Evolutionary conservation across 768 basidiomycete species (phyloP).

Genomic region (Kwoniella dejecticola): DNA sequence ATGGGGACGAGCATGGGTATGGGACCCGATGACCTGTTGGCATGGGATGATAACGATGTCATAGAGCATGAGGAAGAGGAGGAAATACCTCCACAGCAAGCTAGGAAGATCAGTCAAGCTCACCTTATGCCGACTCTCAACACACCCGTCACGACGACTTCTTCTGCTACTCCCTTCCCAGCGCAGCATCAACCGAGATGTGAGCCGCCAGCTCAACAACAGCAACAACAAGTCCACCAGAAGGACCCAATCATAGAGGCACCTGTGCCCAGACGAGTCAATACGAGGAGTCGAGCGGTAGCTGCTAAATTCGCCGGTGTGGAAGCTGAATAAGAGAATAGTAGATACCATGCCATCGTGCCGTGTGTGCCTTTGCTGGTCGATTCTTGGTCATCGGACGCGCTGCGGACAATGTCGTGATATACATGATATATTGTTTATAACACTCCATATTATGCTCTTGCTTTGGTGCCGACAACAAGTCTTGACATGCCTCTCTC

Average conservation of each 20-base stretch:
- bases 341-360: too few relatives aligned
- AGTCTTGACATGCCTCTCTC: too few relatives aligned
- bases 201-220: neutral
- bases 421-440: too few relatives aligned
- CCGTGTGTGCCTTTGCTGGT: too few relatives aligned
- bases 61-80: conserved; percentile 10
- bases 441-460: too few relatives aligned
- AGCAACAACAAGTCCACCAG: neutral
- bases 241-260: neutral
- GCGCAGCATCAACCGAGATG: neutral
- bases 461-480: too few relatives aligned
- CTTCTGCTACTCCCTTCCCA: neutral
- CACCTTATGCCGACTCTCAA: neutral
- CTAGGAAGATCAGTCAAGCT: neutral
- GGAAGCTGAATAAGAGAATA: neutral
- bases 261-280: neutral
- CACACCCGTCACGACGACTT: neutral
- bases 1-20: conserved; percentile 1
- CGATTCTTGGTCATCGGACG: too few relatives aligned
- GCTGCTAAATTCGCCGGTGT: conserved; percentile 6
- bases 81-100: neutral
- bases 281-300: conserved; percentile 7
- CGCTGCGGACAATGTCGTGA: too few relatives aligned
- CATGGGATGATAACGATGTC: conserved; percentile 20
- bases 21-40: conserved; percentile 12